Percentiles rank a stretch among this genome's conserved stretches.
Evolutionary conservation across 163 green algal species (phyloP).

Genomic region (Trebouxia gelatinosa): DNA sequence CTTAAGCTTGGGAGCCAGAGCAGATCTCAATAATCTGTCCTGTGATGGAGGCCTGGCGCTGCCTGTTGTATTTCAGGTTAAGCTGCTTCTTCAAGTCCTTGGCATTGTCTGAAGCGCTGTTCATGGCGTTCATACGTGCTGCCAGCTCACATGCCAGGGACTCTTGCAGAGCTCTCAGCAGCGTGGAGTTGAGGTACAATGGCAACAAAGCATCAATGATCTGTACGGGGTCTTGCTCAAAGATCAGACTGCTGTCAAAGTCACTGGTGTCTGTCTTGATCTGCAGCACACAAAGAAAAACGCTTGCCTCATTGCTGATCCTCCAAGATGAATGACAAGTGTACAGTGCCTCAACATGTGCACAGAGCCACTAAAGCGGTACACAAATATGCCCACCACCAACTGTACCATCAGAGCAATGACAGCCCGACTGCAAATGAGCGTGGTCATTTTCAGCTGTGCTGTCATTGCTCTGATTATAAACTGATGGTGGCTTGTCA

Average conservation of each 20-base stretch:
- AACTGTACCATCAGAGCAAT: too few relatives aligned
- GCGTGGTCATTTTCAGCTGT: too few relatives aligned
- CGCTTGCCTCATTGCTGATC: too few relatives aligned
- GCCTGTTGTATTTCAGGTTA: constrained; percentile 87
- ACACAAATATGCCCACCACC: too few relatives aligned
- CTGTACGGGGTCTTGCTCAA: constrained; percentile 98
- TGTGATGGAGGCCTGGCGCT: constrained; percentile 96
- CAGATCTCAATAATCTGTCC: constrained; percentile 88
- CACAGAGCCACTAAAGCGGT: too few relatives aligned
- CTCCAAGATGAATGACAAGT: too few relatives aligned
- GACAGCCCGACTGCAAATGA: too few relatives aligned
- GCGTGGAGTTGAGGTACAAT: constrained; percentile 96
- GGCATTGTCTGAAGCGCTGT: constrained; percentile 94
- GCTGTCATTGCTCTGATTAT: too few relatives aligned
- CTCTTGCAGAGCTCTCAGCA: constrained; percentile 90
- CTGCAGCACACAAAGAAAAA: constrained; percentile 47
- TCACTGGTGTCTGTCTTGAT: constrained; percentile 72
- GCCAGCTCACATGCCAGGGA: constrained; percentile 95
- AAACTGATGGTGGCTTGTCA: too few relatives aligned
- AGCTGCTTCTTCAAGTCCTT: constrained; percentile 86
- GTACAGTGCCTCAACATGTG: too few relatives aligned
- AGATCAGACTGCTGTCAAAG: constrained; percentile 90
- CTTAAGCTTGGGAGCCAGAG: constrained; percentile 62
- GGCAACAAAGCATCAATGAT: constrained; percentile 98
- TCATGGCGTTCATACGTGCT: constrained; percentile 99